These are phyloP conservation scores for Xylaria digitata DNA, from an alignment of 2,329 filamentous ascomycete genomes.

Conservation along the genomic window DNA sequence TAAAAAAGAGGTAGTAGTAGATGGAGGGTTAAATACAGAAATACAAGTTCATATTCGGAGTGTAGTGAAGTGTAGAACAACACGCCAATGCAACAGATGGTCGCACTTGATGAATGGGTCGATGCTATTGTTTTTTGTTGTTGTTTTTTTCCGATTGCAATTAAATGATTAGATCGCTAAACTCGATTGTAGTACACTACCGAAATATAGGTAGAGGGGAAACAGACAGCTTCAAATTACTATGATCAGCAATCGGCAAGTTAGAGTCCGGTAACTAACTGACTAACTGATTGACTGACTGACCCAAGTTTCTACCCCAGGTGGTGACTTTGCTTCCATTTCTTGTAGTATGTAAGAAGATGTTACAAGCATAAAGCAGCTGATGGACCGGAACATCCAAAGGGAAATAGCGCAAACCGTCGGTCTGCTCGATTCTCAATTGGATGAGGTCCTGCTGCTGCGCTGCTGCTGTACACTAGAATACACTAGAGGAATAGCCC, in stretches of 20 bases:
- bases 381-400: constrained; percentile 28
- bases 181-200: no score
- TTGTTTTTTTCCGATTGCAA: neutral
- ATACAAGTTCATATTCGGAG: neutral
- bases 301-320: no score
- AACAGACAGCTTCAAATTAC: no score
- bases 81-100: constrained; percentile 8
- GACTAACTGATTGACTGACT: neutral
- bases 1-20: neutral
- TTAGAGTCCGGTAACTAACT: neutral
- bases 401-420: constrained; percentile 35
- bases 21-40: constrained; percentile 26
- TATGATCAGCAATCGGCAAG: constrained; percentile 2
- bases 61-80: constrained; percentile 1
- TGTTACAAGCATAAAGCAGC: constrained; percentile 9
- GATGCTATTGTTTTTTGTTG: constrained; percentile 9
- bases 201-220: no score
- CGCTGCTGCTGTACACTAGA: constrained; percentile 3
- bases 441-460: constrained; percentile 10
- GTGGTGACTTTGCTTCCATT: constrained; percentile 13
- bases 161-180: neutral
- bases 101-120: constrained; percentile 24
- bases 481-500: constrained; percentile 12
- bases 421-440: constrained; percentile 11
- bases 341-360: neutral